These are phyloP conservation scores for Peronospora belbahrii DNA, from an alignment of 352 stramenopile genomes.

Conservation along the genomic window DNA sequence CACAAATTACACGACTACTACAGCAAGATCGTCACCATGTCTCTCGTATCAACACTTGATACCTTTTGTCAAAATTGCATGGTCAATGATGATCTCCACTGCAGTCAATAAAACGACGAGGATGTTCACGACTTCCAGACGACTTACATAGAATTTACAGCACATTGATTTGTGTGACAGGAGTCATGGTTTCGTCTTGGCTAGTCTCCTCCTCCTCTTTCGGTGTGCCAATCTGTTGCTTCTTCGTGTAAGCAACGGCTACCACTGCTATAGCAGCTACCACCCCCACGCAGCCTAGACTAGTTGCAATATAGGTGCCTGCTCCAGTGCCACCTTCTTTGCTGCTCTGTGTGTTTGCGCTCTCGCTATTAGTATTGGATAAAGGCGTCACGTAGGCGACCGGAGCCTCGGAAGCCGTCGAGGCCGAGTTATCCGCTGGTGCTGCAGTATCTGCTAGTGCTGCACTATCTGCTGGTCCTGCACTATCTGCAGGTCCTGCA, in stretches of 20 bases:
- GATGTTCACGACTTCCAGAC: constrained; percentile 8
- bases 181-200: constrained; percentile 31
- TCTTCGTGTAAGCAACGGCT: constrained; percentile 47
- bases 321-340: neutral
- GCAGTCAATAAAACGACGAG: constrained; percentile 7
- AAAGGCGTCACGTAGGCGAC: too few species aligned
- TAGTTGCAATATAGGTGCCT: constrained; percentile 12
- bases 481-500: constrained; percentile 1
- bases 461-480: neutral
- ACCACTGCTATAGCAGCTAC: constrained; percentile 27
- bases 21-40: constrained; percentile 3
- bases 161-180: constrained; percentile 38
- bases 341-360: constrained; percentile 13
- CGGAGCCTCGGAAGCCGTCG: constrained; percentile 2
- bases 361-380: neutral
- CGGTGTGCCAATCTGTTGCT: constrained; percentile 35
- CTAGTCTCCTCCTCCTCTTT: constrained; percentile 24
- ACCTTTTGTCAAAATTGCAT: constrained; percentile 22
- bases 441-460: constrained; percentile 1
- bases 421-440: neutral
- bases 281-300: constrained; percentile 15
- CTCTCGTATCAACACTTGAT: constrained; percentile 23
- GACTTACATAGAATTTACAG: constrained; percentile 23
- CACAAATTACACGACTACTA: too few species aligned
- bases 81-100: constrained; percentile 10